A percentile compares a stretch with the other conserved stretches of the same genome.
phyloP scores from a whole-genome alignment of 768 basidiomycete species.

The Pisolithus orientalis region DNA sequence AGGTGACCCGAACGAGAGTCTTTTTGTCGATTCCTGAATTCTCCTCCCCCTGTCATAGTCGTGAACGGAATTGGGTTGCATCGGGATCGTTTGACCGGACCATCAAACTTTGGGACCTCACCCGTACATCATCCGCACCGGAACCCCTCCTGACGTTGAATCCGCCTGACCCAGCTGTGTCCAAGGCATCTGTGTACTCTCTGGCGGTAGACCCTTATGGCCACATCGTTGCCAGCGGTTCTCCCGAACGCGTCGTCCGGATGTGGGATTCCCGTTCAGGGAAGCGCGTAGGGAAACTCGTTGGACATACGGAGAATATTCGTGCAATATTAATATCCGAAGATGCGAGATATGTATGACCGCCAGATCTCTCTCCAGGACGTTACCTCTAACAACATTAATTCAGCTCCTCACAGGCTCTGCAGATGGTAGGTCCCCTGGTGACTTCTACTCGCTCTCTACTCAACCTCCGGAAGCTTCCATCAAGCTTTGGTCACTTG shows the following conservation, averaged over 20 bases:
- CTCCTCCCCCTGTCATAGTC: constrained; percentile 36
- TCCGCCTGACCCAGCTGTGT: constrained; percentile 57
- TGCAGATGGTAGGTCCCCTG: constrained; percentile 48
- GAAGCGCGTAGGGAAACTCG: constrained; percentile 75
- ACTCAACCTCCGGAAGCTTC: constrained; percentile 42
- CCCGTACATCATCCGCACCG: constrained; percentile 31
- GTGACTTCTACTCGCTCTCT: neutral
- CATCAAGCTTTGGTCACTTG: constrained; percentile 91
- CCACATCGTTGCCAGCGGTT: constrained; percentile 77
- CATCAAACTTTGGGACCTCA: constrained; percentile 91
- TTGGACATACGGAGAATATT: constrained; percentile 97
- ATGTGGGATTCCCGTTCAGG: constrained; percentile 92
- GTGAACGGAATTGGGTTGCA: constrained; percentile 80
- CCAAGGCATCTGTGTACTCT: constrained; percentile 75
- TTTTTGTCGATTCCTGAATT: constrained; percentile 4
- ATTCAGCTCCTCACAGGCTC: constrained; percentile 75
- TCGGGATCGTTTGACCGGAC: constrained; percentile 93
- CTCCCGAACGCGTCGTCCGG: constrained; percentile 85
- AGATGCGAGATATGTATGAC: constrained; percentile 82
- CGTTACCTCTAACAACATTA: constrained; percentile 11
- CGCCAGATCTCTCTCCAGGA: neutral
- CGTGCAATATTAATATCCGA: constrained; percentile 84
- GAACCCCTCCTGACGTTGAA: constrained; percentile 59
- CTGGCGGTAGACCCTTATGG: constrained; percentile 76
- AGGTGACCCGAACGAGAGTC: constrained; percentile 39